A percentile compares a stretch with the other conserved stretches of the same genome.
Evolutionary conservation across 495 filamentous ascomycete species (phyloP).

Genomic region (Parathielavia appendiculata): DNA sequence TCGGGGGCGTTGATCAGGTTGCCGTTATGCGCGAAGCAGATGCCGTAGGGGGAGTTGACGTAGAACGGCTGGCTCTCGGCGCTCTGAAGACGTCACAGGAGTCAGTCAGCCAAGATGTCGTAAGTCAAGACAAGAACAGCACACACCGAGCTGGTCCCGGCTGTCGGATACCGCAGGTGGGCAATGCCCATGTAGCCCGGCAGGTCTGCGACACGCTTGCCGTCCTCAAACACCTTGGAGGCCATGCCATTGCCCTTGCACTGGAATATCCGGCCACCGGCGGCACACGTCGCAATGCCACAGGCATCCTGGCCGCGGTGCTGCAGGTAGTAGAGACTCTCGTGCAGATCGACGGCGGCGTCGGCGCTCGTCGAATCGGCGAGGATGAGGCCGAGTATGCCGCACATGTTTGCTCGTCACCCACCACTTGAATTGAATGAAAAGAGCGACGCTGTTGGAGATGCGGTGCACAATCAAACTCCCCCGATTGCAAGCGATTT

Average conservation of each 20-base stretch:
- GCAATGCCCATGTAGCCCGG: constrained; percentile 87
- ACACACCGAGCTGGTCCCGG: constrained; percentile 66
- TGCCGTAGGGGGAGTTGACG: constrained; percentile 85
- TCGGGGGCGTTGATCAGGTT: constrained; percentile 92
- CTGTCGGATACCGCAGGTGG: constrained; percentile 87
- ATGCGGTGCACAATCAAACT: background rate
- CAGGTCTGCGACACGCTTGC: constrained; percentile 67
- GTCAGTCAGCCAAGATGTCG: too few species aligned
- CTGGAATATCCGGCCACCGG: constrained; percentile 78
- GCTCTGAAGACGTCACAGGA: constrained; percentile 34
- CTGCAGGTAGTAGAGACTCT: constrained; percentile 80
- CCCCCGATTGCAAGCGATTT: background rate
- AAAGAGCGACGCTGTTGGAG: background rate
- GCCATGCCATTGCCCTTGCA: constrained; percentile 93
- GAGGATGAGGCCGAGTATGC: constrained; percentile 77
- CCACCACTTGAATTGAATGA: background rate
- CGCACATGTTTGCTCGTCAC: constrained; percentile 64
- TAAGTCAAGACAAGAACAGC: constrained; percentile 4
- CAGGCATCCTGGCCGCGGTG: constrained; percentile 88
- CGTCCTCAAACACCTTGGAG: constrained; percentile 75
- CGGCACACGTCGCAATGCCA: constrained; percentile 74
- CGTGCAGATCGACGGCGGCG: constrained; percentile 67
- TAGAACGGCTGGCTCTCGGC: constrained; percentile 86
- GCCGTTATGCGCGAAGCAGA: constrained; percentile 61
- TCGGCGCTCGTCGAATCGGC: constrained; percentile 42